Percentiles rank a stretch among this genome's conserved stretches.
Evolutionary conservation across 2,329 filamentous ascomycete species (phyloP).

Genomic region (Penicillium sp.): DNA sequence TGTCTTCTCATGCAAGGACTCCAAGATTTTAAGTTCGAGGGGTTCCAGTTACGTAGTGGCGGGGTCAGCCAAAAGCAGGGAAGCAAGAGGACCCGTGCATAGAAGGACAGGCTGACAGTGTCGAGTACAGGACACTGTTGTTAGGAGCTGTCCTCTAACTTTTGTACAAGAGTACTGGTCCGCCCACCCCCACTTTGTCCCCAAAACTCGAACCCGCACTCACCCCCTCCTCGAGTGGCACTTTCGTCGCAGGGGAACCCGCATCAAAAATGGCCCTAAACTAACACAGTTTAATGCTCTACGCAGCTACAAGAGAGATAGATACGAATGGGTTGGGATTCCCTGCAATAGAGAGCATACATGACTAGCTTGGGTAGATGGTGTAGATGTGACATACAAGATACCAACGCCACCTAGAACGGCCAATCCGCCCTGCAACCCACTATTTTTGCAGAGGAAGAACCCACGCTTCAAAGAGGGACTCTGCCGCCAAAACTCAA

Average conservation of each 20-base stretch:
- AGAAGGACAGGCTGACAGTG: no score
- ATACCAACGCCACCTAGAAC: conserved; percentile 10
- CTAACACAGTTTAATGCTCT: neutral
- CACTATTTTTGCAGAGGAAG: neutral
- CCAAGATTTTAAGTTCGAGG: no score
- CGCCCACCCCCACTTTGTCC: no score
- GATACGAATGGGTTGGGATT: neutral
- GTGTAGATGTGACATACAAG: conserved; percentile 32
- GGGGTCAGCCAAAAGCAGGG: no score
- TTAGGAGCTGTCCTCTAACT: no score
- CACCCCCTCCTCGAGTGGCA: neutral
- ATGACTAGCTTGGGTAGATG: conserved; percentile 24
- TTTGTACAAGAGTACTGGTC: no score
- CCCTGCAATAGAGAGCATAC: conserved; percentile 9
- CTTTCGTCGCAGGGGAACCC: no score
- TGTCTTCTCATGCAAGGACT: no score
- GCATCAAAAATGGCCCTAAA: neutral
- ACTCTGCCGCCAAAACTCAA: conserved; percentile 7
- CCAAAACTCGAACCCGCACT: neutral
- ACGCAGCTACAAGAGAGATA: neutral
- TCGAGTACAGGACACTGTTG: no score
- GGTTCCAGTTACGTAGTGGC: no score
- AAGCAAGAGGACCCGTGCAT: no score
- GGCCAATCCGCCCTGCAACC: neutral
- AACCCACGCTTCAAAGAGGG: conserved; percentile 14